These are phyloP conservation scores for Bjerkandera adusta DNA, from an alignment of 1,284 basidiomycete genomes.

Conservation along the genomic window DNA sequence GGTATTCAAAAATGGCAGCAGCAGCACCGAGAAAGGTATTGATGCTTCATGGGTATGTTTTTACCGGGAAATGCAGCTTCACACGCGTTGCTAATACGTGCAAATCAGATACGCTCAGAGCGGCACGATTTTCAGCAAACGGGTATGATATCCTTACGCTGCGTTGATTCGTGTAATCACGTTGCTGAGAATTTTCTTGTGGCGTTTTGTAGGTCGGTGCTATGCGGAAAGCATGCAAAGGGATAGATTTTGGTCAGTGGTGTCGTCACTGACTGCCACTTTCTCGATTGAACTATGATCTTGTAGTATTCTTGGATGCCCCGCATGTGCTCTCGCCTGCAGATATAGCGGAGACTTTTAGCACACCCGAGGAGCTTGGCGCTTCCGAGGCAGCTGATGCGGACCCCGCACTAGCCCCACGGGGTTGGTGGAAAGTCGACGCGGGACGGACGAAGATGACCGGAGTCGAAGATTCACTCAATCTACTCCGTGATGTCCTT, in stretches of 20 bases:
- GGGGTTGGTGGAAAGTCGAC: slow-evolving; percentile 77
- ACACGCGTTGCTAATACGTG: slow-evolving; percentile 10
- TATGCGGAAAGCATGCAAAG: slow-evolving; percentile 67
- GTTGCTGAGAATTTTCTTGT: slow-evolving; percentile 13
- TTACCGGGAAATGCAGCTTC: not conserved
- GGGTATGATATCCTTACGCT: slow-evolving; percentile 44
- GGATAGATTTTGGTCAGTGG: slow-evolving; percentile 65
- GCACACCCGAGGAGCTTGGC: slow-evolving; percentile 45
- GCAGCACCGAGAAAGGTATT: slow-evolving; percentile 40
- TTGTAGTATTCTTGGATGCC: slow-evolving; percentile 77
- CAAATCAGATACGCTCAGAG: slow-evolving; percentile 76
- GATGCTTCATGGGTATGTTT: slow-evolving; percentile 56
- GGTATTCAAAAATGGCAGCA: too few species aligned
- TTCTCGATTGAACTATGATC: slow-evolving; percentile 1
- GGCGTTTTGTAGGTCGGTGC: slow-evolving; percentile 61
- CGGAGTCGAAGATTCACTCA: slow-evolving; percentile 61
- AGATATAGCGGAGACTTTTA: slow-evolving; percentile 51
- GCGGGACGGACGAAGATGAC: slow-evolving; percentile 46
- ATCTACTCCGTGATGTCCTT: slow-evolving; percentile 46
- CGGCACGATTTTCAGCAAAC: slow-evolving; percentile 75
- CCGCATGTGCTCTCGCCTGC: slow-evolving; percentile 72
- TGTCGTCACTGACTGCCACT: not conserved
- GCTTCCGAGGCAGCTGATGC: slow-evolving; percentile 52
- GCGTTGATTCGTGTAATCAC: slow-evolving; percentile 2
- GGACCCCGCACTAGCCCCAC: slow-evolving; percentile 64